These are phyloP conservation scores for Sporopachydermia quercuum DNA, from an alignment of 805 yeast species.

Conservation along the genomic window DNA sequence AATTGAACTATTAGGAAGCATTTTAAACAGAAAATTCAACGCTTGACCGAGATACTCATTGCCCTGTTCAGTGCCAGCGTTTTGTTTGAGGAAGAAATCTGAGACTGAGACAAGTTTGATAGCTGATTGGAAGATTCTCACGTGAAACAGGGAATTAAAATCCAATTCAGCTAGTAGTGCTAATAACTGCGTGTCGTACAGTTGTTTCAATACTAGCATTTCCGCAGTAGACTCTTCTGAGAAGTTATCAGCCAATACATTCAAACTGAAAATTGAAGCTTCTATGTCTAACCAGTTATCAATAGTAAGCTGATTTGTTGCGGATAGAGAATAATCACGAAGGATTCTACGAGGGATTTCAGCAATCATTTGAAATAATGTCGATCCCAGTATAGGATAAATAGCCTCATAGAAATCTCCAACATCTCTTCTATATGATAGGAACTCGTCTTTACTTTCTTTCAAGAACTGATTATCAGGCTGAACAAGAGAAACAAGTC, in stretches of 20 bases:
- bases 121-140: neutral
- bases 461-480: constrained; percentile 15
- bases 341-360: constrained; percentile 5
- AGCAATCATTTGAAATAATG: constrained; percentile 31
- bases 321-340: constrained; percentile 1
- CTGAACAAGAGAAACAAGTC: constrained; percentile 17
- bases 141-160: neutral
- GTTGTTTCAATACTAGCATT: constrained; percentile 11
- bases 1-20: neutral
- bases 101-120: neutral
- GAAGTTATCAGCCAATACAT: constrained; percentile 39
- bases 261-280: constrained; percentile 43
- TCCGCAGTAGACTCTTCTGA: constrained; percentile 18
- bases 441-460: constrained; percentile 38
- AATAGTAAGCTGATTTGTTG: neutral
- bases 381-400: constrained; percentile 47
- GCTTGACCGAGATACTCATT: neutral
- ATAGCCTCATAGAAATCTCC: constrained; percentile 63
- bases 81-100: neutral
- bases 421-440: constrained; percentile 54
- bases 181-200: constrained; percentile 18
- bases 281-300: constrained; percentile 33
- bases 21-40: neutral
- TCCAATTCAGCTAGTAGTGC: constrained; percentile 7
- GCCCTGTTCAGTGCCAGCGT: neutral